phyloP scores from a whole-genome alignment of 2,329 filamentous ascomycete species.

The Aspergillus sp. region DNA sequence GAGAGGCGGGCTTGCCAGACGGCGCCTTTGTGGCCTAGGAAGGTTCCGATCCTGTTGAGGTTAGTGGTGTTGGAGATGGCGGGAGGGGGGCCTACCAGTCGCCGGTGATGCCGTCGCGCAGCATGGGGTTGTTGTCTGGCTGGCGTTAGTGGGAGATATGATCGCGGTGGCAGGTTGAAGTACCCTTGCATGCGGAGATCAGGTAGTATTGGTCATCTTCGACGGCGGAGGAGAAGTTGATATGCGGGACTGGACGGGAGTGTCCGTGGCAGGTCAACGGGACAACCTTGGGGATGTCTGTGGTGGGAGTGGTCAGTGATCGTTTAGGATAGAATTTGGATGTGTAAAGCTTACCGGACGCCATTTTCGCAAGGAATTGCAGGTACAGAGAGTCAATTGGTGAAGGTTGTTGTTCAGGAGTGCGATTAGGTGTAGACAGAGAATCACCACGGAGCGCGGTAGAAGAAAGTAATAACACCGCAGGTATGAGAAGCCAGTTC shows the following conservation, averaged over 20 bases:
- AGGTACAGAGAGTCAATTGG: not conserved
- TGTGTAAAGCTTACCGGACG: slow-evolving; percentile 17
- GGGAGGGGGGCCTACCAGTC: slow-evolving; percentile 64
- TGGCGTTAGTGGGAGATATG: not conserved
- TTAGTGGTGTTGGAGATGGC: slow-evolving; percentile 7
- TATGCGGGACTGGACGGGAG: slow-evolving; percentile 85
- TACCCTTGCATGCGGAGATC: slow-evolving; percentile 89
- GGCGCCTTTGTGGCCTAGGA: slow-evolving; percentile 95
- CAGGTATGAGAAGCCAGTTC: slow-evolving; percentile 4
- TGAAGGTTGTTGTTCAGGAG: not conserved
- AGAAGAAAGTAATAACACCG: slow-evolving; percentile 10
- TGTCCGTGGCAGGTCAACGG: slow-evolving; percentile 93
- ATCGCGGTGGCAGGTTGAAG: slow-evolving; percentile 4
- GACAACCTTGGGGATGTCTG: slow-evolving; percentile 61
- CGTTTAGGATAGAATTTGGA: not conserved
- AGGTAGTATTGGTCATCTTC: slow-evolving; percentile 85
- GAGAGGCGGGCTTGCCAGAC: slow-evolving; percentile 95
- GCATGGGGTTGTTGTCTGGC: slow-evolving; percentile 94
- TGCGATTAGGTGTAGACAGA: no score
- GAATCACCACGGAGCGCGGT: not conserved
- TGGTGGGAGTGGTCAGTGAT: slow-evolving; percentile 3
- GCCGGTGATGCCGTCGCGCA: slow-evolving; percentile 90
- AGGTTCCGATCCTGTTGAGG: slow-evolving; percentile 75
- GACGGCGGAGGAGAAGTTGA: slow-evolving; percentile 81
- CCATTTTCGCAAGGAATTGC: slow-evolving; percentile 1